phyloP scores from a whole-genome alignment of 2,329 filamentous ascomycete species.

The Penicillium sp. region DNA sequence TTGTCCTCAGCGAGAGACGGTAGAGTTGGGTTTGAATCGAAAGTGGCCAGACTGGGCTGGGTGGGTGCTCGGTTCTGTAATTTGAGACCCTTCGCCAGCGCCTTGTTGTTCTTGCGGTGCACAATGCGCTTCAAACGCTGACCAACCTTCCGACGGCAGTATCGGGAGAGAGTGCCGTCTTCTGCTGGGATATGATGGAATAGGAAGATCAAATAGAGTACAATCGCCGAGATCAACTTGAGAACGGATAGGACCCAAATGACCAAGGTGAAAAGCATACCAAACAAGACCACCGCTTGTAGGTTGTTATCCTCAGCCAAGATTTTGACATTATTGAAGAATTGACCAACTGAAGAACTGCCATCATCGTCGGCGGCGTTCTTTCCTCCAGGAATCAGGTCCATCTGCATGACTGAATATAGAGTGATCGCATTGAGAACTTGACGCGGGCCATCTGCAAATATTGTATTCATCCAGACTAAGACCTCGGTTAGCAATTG shows the following conservation, averaged over 20 bases:
- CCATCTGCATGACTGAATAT: constrained; percentile 74
- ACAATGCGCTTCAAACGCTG: constrained; percentile 81
- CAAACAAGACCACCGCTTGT: constrained; percentile 78
- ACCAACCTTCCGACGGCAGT: constrained; percentile 91
- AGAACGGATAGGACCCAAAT: constrained; percentile 84
- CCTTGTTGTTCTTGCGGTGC: constrained; percentile 81
- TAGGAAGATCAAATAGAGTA: constrained; percentile 85
- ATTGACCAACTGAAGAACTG: constrained; percentile 66
- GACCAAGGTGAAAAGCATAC: constrained; percentile 89
- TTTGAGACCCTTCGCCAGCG: constrained; percentile 71
- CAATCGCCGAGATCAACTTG: constrained; percentile 66
- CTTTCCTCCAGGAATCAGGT: constrained; percentile 64
- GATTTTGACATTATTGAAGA: constrained; percentile 76
- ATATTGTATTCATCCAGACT: constrained; percentile 84
- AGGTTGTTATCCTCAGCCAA: constrained; percentile 72
- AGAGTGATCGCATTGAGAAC: constrained; percentile 87
- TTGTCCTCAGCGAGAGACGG: constrained; percentile 57
- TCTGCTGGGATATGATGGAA: constrained; percentile 85
- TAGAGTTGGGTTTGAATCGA: constrained; percentile 54
- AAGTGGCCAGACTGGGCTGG: constrained; percentile 30
- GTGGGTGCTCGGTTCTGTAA: constrained; percentile 55
- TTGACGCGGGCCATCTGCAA: constrained; percentile 90
- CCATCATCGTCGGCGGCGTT: constrained; percentile 53
- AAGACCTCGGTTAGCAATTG: constrained; percentile 20
- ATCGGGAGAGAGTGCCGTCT: constrained; percentile 77